Conservation (phyloP, 2,329 filamentous ascomycete species). For the Chaetomium sp. region DNA sequence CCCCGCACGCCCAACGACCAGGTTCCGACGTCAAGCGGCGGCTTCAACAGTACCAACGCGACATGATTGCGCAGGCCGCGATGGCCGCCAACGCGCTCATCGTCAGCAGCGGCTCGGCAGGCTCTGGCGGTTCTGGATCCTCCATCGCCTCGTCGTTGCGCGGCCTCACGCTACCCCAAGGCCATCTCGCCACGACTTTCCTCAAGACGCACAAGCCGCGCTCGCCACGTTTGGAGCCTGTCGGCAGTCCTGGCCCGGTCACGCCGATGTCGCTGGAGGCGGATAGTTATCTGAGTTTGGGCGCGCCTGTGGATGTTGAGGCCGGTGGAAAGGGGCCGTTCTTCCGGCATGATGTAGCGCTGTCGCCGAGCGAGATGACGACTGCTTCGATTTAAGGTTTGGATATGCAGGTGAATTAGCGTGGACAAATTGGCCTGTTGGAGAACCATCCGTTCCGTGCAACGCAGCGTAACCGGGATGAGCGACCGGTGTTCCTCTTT, state of each 20-base stretch:
- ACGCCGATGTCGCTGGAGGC: slow-evolving; percentile 54
- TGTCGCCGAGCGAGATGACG: not conserved
- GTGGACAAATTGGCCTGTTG: too few species aligned
- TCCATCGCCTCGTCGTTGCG: not conserved
- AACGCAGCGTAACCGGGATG: too few species aligned
- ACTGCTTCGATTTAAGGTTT: slow-evolving; percentile 4
- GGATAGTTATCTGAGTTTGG: slow-evolving; percentile 33
- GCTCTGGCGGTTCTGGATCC: not conserved
- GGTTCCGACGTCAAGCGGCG: slow-evolving; percentile 45
- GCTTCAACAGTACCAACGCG: slow-evolving; percentile 52
- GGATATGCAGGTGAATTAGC: too few species aligned
- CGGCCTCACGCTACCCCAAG: slow-evolving; percentile 10
- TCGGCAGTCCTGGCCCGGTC: slow-evolving; percentile 54
- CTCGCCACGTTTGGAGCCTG: slow-evolving; percentile 44
- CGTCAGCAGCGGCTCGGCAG: slow-evolving; percentile 9
- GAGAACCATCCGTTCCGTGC: too few species aligned
- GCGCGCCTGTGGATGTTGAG: not conserved
- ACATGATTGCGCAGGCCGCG: slow-evolving; percentile 54
- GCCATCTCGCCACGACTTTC: not conserved
- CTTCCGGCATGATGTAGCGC: not conserved
- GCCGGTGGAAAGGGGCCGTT: slow-evolving; percentile 29
- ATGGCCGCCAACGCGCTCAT: slow-evolving; percentile 34
- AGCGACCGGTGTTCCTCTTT: too few species aligned
- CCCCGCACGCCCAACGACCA: slow-evolving; percentile 30
- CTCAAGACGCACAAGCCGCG: slow-evolving; percentile 38